Conservation (phyloP, 495 filamentous ascomycete species). For the Penicillium goetzii region DNA sequence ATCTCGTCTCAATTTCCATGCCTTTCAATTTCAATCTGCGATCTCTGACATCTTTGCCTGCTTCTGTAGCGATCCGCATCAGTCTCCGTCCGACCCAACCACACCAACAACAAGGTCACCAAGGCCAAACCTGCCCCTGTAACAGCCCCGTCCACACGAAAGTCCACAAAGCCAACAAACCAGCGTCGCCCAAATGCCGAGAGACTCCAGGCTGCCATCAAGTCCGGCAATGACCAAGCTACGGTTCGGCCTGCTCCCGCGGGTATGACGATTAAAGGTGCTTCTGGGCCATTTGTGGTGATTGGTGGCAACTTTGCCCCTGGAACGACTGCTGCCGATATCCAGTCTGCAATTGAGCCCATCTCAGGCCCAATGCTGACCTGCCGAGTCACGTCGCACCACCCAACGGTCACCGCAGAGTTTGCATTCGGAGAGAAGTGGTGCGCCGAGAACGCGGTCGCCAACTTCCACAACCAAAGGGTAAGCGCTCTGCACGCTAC, state of each 20-base stretch:
- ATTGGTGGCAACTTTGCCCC: constrained; percentile 87
- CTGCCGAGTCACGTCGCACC: constrained; percentile 70
- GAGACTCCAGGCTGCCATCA: constrained; percentile 42
- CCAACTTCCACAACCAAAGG: constrained; percentile 83
- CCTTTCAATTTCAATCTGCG: background rate
- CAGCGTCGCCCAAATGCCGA: constrained; percentile 45
- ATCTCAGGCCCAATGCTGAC: constrained; percentile 69
- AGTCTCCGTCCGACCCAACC: constrained; percentile 40
- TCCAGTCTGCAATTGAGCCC: constrained; percentile 81
- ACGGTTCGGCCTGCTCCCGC: constrained; percentile 31
- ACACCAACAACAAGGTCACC: constrained; percentile 24
- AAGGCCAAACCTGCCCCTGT: constrained; percentile 27
- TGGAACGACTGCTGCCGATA: constrained; percentile 92
- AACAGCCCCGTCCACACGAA: constrained; percentile 25
- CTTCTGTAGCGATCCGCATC: constrained; percentile 49
- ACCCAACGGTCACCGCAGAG: constrained; percentile 83
- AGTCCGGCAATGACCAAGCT: constrained; percentile 33
- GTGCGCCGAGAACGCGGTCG: constrained; percentile 78
- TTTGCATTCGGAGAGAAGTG: constrained; percentile 77
- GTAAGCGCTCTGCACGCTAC: constrained; percentile 49
- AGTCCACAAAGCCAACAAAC: constrained; percentile 34
- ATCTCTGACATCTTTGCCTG: constrained; percentile 9
- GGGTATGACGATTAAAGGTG: constrained; percentile 80
- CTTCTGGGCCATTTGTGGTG: constrained; percentile 72
- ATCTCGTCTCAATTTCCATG: background rate